Evolutionary conservation across 345 rosid genomes (phyloP), one percentile per base, ranked within the genome.

Genomic region (Barbarea vulgaris): DNA sequence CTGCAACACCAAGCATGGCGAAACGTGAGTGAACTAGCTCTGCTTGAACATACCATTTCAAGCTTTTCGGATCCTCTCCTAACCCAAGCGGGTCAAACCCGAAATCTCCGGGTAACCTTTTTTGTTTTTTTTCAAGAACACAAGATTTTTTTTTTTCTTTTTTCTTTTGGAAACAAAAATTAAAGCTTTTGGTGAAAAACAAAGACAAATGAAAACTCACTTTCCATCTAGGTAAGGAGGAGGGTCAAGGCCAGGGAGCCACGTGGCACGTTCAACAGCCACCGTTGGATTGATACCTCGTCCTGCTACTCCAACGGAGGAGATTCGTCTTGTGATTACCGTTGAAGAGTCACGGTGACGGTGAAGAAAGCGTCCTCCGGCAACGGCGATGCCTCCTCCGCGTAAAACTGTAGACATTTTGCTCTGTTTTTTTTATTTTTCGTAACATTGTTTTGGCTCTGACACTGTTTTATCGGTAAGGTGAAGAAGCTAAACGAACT

Each of bases 21-120:
- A 94, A 94, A 75, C 98, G 96, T 59, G 92, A 67, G 71, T 89
- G 99, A 53, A 91, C 96, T 73, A 91, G 80, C 82, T 94, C 97
- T 33, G 99, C 99, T 83, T 94, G 97, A 69, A 91, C 99, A 50
- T 87, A 94, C 98, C 97, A 94, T 72, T 82, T 91, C 83, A 91
- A 88, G 89, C 93, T 91, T 33, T 84, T 84, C 0, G 92, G 96
- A 68, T 91, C 90, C 70, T 91, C 97, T 59, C 98, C 98, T 48
- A 94, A 86, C 51, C 97, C 97, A 4, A 94, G 91, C 4, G 97
- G 99, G 80, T 91, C 96, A 68, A 91, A 91, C 71, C 96, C 99
- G 75, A 76, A 94, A 79, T 94, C 97, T 68, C 97, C 97, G 25
- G 90, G 82, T 77, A 91, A 85, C 25, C 97, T 88, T 67, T 52